Evolutionary conservation across 1,284 basidiomycete genomes (phyloP), one percentile per base, ranked within the genome.

Genomic region (Ceratobasidium sp.): DNA sequence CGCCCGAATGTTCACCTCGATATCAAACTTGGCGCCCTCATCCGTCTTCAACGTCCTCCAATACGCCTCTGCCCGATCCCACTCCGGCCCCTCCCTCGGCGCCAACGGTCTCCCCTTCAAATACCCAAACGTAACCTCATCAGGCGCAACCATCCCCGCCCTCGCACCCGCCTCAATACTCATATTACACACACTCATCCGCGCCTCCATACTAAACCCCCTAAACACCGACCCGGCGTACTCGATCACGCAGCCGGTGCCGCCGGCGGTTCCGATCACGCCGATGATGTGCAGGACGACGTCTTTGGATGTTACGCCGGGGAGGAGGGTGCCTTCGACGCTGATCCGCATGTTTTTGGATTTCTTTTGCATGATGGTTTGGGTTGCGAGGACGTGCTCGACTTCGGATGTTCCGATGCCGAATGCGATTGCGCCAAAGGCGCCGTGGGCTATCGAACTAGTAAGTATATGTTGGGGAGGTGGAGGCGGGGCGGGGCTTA

Each of bases 151-250:
- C 94, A 98, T 96, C 73, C 96, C 96, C 6, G 95, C 95, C 78
- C 96, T 89, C 76, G 96, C 96, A 79, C 96, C 96, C 74, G 90
- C 96, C 82, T 98, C 96, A 80, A 98, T 98, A 76, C 94, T 95
- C 96, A 98, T 98, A 84, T 98, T 98, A 83, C 95, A 98, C 77
- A 95, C 94, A 77, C 94, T 96, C 95, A 98, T 98, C 63, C 95
- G 89, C 47, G 93, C 94, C 81, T 98, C 96, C 94, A 98, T 96
- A 79, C 92, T 94, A 80, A 98, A 92, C 16, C 87, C 87, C 73
- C 95, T 93, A 82, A 98, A 94, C 69, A 96, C 93, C 1, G 92
- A 93, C 8, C 96, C 96, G 62, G 95, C 91, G 79, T 93, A 98
- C 82, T 98, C 96, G 80, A 98, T 96, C 76, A 98, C 95, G 77